Evolutionary conservation across 1,284 basidiomycete species (phyloP).

Genomic region (Irpex sp.): DNA sequence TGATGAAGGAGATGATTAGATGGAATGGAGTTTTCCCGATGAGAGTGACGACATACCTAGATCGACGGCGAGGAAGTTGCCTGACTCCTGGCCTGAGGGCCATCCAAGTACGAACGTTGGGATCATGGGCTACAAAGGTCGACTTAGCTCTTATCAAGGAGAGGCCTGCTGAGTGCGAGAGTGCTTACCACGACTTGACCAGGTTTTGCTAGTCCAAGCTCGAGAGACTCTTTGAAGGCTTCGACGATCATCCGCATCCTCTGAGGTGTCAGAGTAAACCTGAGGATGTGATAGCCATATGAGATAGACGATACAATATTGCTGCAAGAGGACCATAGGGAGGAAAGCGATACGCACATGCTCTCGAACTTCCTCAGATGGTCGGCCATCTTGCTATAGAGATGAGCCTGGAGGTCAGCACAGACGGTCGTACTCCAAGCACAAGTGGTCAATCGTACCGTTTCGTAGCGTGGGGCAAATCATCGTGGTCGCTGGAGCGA

Average conservation of each 20-base stretch:
- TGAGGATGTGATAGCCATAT: conserved; percentile 24
- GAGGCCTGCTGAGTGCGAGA: not conserved
- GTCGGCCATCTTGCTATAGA: conserved; percentile 78
- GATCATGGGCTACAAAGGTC: conserved; percentile 76
- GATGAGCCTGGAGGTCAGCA: conserved; percentile 20
- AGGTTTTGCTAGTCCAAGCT: conserved; percentile 80
- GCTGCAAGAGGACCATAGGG: not conserved
- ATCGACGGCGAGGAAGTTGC: conserved; percentile 92
- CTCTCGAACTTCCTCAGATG: conserved; percentile 86
- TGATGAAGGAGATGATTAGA: not conserved
- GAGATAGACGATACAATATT: not conserved
- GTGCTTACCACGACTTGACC: conserved; percentile 87
- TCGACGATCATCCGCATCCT: conserved; percentile 97
- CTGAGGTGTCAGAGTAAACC: conserved; percentile 86
- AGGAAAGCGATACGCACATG: conserved; percentile 44
- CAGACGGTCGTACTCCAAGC: conserved; percentile 9
- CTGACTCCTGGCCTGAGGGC: conserved; percentile 88
- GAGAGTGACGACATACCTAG: conserved; percentile 56
- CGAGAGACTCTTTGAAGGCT: conserved; percentile 91
- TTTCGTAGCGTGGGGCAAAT: conserved; percentile 84
- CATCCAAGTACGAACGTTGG: conserved; percentile 98
- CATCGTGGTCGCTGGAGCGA: conserved; percentile 75
- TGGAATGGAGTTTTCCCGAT: not conserved
- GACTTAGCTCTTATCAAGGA: not conserved
- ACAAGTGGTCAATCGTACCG: conserved; percentile 44